phyloP scores from a whole-genome alignment of 805 yeast species.

The Starmerella potacharoeniae region DNA sequence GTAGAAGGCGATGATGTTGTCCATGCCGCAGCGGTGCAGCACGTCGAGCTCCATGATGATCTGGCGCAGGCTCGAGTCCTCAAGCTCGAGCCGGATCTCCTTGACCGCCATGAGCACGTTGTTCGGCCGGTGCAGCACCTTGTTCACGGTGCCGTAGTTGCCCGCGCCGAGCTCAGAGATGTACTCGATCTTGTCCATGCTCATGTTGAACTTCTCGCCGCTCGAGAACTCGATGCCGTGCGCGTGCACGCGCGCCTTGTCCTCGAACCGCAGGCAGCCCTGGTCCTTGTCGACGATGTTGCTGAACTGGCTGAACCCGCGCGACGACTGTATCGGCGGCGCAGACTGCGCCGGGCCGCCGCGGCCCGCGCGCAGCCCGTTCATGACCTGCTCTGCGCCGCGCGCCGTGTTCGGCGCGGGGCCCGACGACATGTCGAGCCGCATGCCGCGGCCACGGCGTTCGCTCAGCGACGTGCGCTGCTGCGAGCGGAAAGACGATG shows the following conservation, averaged over 20 bases:
- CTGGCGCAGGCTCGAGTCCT: slow-evolving; percentile 86
- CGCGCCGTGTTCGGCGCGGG: background rate
- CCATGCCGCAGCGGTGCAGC: slow-evolving; percentile 79
- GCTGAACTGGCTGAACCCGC: slow-evolving; percentile 42
- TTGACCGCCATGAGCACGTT: slow-evolving; percentile 94
- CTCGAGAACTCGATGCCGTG: slow-evolving; percentile 83
- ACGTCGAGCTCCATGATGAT: slow-evolving; percentile 94
- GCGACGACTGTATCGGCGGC: slow-evolving; percentile 6
- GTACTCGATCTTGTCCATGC: slow-evolving; percentile 64
- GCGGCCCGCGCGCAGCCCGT: background rate
- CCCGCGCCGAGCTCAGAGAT: slow-evolving; percentile 85
- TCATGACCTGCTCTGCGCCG: background rate
- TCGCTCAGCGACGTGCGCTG: slow-evolving; percentile 25
- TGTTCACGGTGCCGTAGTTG: slow-evolving; percentile 90
- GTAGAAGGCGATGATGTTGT: slow-evolving; percentile 87
- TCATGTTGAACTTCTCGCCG: slow-evolving; percentile 77
- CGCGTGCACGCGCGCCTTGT: slow-evolving; percentile 84
- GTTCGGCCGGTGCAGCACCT: slow-evolving; percentile 87
- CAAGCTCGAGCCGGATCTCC: slow-evolving; percentile 85
- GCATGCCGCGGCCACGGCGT: slow-evolving; percentile 33
- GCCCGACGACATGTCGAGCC: slow-evolving; percentile 18
- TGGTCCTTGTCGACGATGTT: slow-evolving; percentile 83
- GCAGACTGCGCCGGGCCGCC: background rate
- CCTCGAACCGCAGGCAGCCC: slow-evolving; percentile 84
- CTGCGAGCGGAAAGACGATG: slow-evolving; percentile 17